Percentiles rank a stretch among this genome's conserved stretches.
Evolutionary conservation across 2,329 filamentous ascomycete genomes (phyloP).

Genomic region (Verticillium longisporum): DNA sequence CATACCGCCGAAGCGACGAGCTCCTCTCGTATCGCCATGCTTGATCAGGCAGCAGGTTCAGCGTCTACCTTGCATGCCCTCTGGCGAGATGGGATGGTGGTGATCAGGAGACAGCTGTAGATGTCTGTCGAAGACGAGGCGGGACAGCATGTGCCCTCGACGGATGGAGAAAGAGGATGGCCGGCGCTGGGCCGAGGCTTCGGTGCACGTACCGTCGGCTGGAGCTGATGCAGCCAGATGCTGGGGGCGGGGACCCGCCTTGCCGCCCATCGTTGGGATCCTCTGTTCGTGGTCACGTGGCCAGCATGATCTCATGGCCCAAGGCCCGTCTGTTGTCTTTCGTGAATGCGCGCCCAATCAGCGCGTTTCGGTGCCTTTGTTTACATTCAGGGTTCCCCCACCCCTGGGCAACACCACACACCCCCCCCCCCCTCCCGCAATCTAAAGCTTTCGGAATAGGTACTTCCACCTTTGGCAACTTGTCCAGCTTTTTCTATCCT

Average conservation of each 20-base stretch:
- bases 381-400: slow-evolving; percentile 24
- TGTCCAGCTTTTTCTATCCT: no score
- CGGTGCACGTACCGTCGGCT: slow-evolving; percentile 4
- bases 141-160: background rate
- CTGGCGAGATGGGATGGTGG: background rate
- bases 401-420: slow-evolving; percentile 25
- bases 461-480: no score
- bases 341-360: background rate
- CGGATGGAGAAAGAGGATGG: slow-evolving; percentile 12
- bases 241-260: background rate
- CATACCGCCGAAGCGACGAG: slow-evolving; percentile 74
- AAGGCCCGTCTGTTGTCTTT: background rate
- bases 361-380: slow-evolving; percentile 22
- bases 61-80: background rate
- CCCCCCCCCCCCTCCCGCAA: background rate
- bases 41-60: slow-evolving; percentile 4
- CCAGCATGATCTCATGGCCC: background rate
- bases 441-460: no score
- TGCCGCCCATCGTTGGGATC: background rate
- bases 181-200: slow-evolving; percentile 19
- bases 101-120: background rate
- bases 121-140: background rate
- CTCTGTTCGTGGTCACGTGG: slow-evolving; percentile 3
- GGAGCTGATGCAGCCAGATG: background rate
- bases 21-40: slow-evolving; percentile 88